Conservation (phyloP, 1,284 basidiomycete genomes). For the Malassezia restricta region DNA sequence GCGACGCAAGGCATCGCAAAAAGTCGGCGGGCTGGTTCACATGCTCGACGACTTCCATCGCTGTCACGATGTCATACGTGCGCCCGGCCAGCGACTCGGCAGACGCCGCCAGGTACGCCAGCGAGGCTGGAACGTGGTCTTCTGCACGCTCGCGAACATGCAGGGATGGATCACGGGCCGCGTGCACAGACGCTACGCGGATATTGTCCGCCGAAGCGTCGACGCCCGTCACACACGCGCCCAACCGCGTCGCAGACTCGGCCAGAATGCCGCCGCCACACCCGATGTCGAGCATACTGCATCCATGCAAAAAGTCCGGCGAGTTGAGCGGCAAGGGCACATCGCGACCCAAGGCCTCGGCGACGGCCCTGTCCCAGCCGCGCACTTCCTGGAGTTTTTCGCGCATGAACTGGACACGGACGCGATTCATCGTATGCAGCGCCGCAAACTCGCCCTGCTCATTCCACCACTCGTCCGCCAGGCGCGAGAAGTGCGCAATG, state of each 20-base stretch:
- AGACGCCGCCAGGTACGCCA: conserved; percentile 63
- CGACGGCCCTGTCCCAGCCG: conserved; percentile 31
- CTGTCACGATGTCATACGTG: conserved; percentile 79
- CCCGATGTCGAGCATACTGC: conserved; percentile 71
- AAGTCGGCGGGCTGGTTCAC: conserved; percentile 83
- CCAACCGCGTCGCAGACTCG: conserved; percentile 77
- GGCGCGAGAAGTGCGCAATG: conserved; percentile 74
- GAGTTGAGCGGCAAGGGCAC: conserved; percentile 34
- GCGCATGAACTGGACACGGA: conserved; percentile 69
- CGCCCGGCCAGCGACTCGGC: conserved; percentile 59
- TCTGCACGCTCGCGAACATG: background rate
- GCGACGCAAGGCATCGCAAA: conserved; percentile 31
- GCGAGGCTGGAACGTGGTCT: conserved; percentile 15
- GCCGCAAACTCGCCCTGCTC: conserved; percentile 79
- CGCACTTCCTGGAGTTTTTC: conserved; percentile 54
- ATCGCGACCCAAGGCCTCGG: conserved; percentile 11
- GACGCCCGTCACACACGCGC: conserved; percentile 71
- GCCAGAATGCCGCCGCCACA: conserved; percentile 89
- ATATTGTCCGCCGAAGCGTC: conserved; percentile 84
- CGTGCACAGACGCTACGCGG: conserved; percentile 70
- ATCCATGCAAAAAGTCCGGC: conserved; percentile 49
- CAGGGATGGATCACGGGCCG: conserved; percentile 58
- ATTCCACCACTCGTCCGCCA: conserved; percentile 94
- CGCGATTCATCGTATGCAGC: conserved; percentile 90
- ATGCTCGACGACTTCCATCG: conserved; percentile 97